Base-by-base conservation (phyloP, 2,329 filamentous ascomycete species). In the Didymella sp. region DNA sequence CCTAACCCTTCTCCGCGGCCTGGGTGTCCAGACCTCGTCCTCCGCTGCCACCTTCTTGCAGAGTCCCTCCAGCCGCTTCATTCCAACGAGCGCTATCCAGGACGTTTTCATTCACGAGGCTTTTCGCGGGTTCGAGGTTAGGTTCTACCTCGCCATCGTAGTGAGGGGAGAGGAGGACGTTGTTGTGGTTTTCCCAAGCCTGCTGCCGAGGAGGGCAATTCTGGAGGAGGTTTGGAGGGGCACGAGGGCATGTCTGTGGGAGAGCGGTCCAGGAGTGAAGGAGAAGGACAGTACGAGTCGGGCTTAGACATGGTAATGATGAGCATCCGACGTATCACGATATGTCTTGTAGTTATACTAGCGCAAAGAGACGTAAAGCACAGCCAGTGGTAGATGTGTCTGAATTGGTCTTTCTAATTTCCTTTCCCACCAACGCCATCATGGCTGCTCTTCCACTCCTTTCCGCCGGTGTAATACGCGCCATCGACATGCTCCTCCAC, bases 61-160 rank as follows among this genome's bases (percentile, higher is more conserved):
- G 33, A 80, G 81, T 8, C 78, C 84, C 2, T 81, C 83, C 1
- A 89, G 87, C n/a, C 80, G 87, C 46, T 91, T 91, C 75, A 98
- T 99, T 57, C 94, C 95, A 0, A 96, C 94, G 0, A 90, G 89
- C 41, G 88, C 91, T 77, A 96, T 99, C 56, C 91, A 91, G 72
- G 95, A 99, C 74, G 89, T 99, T 54, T 86, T 97, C 51, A 90
- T 99, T 47, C 92, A 97, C 74, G 95, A 99, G 80, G 95, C 93
- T 3, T 98, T 98, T 77, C 87, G 86, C 55, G 93, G 93, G 0
- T 96, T 97, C 70, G 91, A 93, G 77, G 92, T 98, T 31, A 81
- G 89, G 37, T 96, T 94, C 72, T 97, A 96, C 72, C 80, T 99
- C 8, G 87, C 91, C 4, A 90, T 98, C 27, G 89, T 98, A 50